Evolutionary conservation across 2,329 filamentous ascomycete genomes (phyloP), one percentile per base, ranked within the genome.

Genomic region (Macrophomina tecta): DNA sequence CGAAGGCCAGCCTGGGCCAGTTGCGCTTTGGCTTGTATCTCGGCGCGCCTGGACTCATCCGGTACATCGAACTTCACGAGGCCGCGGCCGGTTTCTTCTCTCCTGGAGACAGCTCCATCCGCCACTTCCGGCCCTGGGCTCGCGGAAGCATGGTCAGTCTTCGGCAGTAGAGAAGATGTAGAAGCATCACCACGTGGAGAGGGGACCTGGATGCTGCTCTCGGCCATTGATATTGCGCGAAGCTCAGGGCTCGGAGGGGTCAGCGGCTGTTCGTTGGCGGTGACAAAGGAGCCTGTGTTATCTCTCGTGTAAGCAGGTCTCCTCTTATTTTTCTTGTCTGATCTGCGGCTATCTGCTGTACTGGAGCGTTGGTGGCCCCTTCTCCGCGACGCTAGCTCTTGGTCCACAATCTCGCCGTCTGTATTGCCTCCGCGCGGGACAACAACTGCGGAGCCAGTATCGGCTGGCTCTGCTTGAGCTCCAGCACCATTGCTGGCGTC

Each of bases 41-140:
- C 75, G 30, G 76, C 76, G 5, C 76, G 76, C 51, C 73, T 74
- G 9, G 76, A 77, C 36, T 79, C 77, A 62, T 81, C 78, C 1
- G 80, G 79, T 1, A 82, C 69, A 63, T 79, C 76, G 69, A 82
- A 82, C 49, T 79, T 79, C 68, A 82, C 80, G 4, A 80, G 70
- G 38, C 77, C 75, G 5, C 75, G 75, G 1, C 78, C 69, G 34
- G 14, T 42, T 6, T 56, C 40, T 16, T 18, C 34, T 23, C 30
- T 23, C 3, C 32, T 7, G 9, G 30, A 7, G 18, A 5, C 23
- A 3, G 55, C 11, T 16, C 40, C 46, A 4, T 49, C 42, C 11
- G 11, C 3, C 46, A 34, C 45, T 28, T 38, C 32, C 30, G 23
- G 36, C 5, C n/a, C 46, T 48, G 53, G 40, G 36, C 64, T 55